Percentiles rank a stretch among this genome's conserved stretches.
Evolutionary conservation across 2,329 filamentous ascomycete genomes (phyloP).

Genomic region (Tolypocladium ovalisporum): DNA sequence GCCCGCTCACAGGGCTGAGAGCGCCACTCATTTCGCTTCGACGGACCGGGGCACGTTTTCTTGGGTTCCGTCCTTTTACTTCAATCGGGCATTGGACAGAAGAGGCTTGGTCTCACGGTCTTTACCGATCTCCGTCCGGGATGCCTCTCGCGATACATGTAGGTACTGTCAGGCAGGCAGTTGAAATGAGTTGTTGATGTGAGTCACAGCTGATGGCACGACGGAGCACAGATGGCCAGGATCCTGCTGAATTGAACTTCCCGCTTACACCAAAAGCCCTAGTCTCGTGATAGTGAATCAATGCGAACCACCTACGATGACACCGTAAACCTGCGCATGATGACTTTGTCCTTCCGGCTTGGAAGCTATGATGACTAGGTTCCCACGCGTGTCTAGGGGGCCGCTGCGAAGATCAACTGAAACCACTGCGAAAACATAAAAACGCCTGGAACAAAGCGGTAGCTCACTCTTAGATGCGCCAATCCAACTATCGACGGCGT

Average conservation of each 20-base stretch:
- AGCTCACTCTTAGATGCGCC: not conserved
- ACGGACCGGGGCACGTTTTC: not conserved
- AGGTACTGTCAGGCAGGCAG: not conserved
- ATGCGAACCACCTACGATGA: not conserved
- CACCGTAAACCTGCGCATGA: not conserved
- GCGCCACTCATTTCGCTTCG: not conserved
- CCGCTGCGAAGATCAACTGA: no score
- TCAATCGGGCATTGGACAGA: no score
- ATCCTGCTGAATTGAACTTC: not conserved
- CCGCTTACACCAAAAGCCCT: not conserved
- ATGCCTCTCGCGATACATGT: not conserved
- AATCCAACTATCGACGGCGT: not conserved
- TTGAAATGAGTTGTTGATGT: not conserved
- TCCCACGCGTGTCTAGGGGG: no score
- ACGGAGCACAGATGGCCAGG: not conserved
- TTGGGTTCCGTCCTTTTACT: not conserved
- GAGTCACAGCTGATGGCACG: not conserved
- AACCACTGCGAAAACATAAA: not conserved
- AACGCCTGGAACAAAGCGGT: not conserved
- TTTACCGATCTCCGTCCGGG: not conserved
- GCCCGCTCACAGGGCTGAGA: not conserved
- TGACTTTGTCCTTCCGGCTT: not conserved
- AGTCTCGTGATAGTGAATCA: not conserved
- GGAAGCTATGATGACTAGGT: not conserved
- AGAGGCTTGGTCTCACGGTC: not conserved